Evolutionary conservation across 2,329 filamentous ascomycete genomes (phyloP).

Genomic region (Penicillium sp.): DNA sequence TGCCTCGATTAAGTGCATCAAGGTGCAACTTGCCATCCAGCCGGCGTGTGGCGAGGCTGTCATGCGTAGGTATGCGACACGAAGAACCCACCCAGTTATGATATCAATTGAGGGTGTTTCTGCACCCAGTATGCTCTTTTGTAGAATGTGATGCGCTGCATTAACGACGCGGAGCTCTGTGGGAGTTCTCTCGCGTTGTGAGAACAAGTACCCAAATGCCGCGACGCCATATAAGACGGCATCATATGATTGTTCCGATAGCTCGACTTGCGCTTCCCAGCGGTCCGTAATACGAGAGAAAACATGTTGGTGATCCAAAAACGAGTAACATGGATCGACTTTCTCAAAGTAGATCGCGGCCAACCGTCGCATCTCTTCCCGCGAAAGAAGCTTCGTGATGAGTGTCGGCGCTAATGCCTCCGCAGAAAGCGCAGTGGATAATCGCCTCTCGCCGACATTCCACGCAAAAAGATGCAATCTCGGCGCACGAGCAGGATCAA

Average conservation of each 20-base stretch:
- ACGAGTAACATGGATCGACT: conserved; percentile 55
- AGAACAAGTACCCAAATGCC: conserved; percentile 55
- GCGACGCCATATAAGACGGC: conserved; percentile 57
- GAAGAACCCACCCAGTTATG: conserved; percentile 51
- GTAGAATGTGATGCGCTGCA: conserved; percentile 48
- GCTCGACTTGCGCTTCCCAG: conserved; percentile 19
- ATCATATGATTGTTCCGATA: conserved; percentile 42
- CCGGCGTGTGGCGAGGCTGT: conserved; percentile 55
- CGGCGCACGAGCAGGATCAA: conserved; percentile 56
- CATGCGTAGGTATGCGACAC: conserved; percentile 55
- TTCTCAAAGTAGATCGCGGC: conserved; percentile 54
- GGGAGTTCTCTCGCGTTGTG: conserved; percentile 41
- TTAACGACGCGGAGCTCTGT: conserved; percentile 51
- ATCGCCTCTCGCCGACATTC: conserved; percentile 45
- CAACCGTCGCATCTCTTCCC: conserved; percentile 49
- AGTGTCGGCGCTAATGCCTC: conserved; percentile 6
- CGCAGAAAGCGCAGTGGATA: conserved; percentile 11
- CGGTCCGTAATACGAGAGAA: conserved; percentile 31
- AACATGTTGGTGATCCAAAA: conserved; percentile 37
- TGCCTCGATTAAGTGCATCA: conserved; percentile 61
- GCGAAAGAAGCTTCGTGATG: conserved; percentile 50
- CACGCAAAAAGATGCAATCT: conserved; percentile 58
- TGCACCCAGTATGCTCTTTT: conserved; percentile 36
- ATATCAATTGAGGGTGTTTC: conserved; percentile 31
- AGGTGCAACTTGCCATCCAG: conserved; percentile 56